These are phyloP conservation scores for Graphiopsis chlorocephala DNA, from an alignment of 2,329 filamentous ascomycete genomes.

Conservation along the genomic window DNA sequence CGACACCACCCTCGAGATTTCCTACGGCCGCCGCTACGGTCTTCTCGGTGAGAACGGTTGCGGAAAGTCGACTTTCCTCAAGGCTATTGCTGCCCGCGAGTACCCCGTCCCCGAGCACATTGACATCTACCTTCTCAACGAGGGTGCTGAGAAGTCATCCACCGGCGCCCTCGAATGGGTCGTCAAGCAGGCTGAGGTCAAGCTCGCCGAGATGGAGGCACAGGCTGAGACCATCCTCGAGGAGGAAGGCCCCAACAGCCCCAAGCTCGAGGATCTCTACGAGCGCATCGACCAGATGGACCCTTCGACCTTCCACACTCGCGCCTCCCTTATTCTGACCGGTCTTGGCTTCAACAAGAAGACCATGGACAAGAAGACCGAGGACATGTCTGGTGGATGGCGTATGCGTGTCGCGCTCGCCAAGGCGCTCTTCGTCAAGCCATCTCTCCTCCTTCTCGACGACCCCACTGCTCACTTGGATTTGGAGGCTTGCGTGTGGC, in stretches of 20 bases:
- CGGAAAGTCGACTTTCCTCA: conserved; percentile 96
- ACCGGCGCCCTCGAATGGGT: conserved; percentile 96
- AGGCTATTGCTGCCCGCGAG: conserved; percentile 89
- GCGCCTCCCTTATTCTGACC: conserved; percentile 92
- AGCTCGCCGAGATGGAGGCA: conserved; percentile 86
- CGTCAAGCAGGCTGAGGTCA: conserved; percentile 86
- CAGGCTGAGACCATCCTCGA: conserved; percentile 88
- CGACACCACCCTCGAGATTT: conserved; percentile 90
- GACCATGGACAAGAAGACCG: conserved; percentile 99
- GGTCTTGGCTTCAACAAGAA: conserved; percentile 99
- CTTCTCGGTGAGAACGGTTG: conserved; percentile 98
- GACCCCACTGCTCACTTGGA: conserved; percentile 99
- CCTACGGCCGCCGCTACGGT: conserved; percentile 89
- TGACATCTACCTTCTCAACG: conserved; percentile 97
- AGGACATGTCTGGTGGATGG: conserved; percentile 99
- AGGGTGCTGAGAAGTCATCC: conserved; percentile 87
- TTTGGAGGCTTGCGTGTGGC: conserved; percentile 98
- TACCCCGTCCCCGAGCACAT: conserved; percentile 94
- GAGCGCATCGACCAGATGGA: conserved; percentile 99
- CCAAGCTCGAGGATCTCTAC: conserved; percentile 88
- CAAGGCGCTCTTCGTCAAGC: conserved; percentile 98
- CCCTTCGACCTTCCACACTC: conserved; percentile 91
- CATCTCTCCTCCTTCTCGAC: conserved; percentile 89
- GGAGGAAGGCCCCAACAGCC: conserved; percentile 85
- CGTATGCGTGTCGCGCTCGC: conserved; percentile 97